Evolutionary conservation across 2,329 filamentous ascomycete genomes (phyloP).

Genomic region (Pseudogymnoascus sp.): DNA sequence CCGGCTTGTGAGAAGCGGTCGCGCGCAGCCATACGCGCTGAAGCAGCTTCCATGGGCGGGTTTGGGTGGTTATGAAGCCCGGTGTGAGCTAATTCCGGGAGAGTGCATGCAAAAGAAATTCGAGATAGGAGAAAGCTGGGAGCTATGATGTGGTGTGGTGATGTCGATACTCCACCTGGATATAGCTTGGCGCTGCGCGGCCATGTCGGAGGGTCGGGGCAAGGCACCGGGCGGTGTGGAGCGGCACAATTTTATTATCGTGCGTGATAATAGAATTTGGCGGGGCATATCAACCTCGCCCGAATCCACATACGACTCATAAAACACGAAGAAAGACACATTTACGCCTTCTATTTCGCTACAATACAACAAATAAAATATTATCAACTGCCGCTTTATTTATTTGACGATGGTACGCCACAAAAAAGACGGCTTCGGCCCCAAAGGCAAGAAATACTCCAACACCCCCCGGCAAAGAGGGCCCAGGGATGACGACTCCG

Average conservation of each 20-base stretch:
- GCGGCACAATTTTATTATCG: neutral
- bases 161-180: constrained; percentile 1
- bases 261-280: constrained; percentile 4
- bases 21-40: constrained; percentile 87
- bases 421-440: constrained; percentile 76
- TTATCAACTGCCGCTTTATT: neutral
- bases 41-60: constrained; percentile 75
- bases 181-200: constrained; percentile 1
- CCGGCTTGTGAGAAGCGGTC: constrained; percentile 85
- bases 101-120: neutral
- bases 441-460: constrained; percentile 58
- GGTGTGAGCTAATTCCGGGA: neutral
- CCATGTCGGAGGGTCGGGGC: neutral
- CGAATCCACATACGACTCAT: neutral
- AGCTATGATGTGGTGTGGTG: constrained; percentile 10
- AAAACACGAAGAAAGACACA: neutral
- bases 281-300: neutral
- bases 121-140: neutral
- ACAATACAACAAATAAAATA: neutral
- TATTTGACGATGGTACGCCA: constrained; percentile 72
- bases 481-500: constrained; percentile 36
- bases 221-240: neutral
- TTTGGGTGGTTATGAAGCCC: constrained; percentile 4
- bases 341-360: neutral
- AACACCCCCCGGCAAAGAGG: constrained; percentile 49